Evolutionary conservation across 139 green algal species (phyloP).

Genomic region (Bryopsis sp.): DNA sequence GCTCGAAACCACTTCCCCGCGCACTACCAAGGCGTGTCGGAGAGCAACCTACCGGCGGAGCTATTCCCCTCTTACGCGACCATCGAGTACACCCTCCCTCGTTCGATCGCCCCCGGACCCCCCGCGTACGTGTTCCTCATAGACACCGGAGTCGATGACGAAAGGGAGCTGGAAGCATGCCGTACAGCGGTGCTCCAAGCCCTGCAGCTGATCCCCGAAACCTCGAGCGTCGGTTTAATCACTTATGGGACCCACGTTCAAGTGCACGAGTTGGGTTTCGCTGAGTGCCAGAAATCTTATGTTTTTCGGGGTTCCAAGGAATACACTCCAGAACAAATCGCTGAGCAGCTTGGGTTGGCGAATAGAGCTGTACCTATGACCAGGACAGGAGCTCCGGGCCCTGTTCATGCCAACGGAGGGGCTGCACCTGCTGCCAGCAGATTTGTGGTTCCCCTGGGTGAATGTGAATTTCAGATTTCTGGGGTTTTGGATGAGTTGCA

Average conservation of each 20-base stretch:
- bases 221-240: conserved; percentile 65
- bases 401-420: not conserved
- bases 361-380: conserved; percentile 4
- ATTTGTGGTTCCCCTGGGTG: conserved; percentile 61
- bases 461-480: conserved; percentile 88
- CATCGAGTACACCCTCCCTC: conserved; percentile 88
- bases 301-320: conserved; percentile 92
- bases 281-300: conserved; percentile 79
- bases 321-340: conserved; percentile 48
- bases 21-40: conserved; percentile 83
- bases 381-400: not conserved
- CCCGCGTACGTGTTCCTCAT: conserved; percentile 92
- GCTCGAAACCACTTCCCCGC: conserved; percentile 92
- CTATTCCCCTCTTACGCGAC: conserved; percentile 92
- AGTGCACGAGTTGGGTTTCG: conserved; percentile 94
- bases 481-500: conserved; percentile 84
- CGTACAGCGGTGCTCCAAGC: conserved; percentile 69
- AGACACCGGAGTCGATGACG: conserved; percentile 76
- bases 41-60: conserved; percentile 86
- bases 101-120: conserved; percentile 38
- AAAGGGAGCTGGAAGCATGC: conserved; percentile 81
- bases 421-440: conserved; percentile 17
- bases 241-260: conserved; percentile 96
- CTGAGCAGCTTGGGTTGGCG: conserved; percentile 7
- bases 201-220: conserved; percentile 58